phyloP scores from a whole-genome alignment of 2,329 filamentous ascomycete species.

The Aspergillus amoenus region DNA sequence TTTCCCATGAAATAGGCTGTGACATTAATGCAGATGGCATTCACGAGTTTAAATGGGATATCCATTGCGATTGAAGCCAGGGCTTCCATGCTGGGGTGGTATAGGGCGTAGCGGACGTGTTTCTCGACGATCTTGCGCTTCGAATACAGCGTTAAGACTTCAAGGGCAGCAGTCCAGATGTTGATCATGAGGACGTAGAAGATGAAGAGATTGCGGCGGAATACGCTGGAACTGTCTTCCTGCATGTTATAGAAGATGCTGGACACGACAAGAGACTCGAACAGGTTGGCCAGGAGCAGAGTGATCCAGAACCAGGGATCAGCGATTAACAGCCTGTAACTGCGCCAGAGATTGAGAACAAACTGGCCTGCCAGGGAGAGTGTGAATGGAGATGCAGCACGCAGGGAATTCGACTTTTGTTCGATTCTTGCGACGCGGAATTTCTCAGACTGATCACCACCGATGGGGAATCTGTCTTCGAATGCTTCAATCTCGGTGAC shows the following conservation, averaged over 20 bases:
- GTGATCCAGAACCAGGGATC: too few relatives aligned
- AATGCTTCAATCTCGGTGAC: slow-evolving; percentile 47
- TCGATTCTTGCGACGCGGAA: slow-evolving; percentile 45
- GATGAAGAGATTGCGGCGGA: too few relatives aligned
- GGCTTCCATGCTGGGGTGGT: slow-evolving; percentile 85
- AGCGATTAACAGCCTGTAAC: too few relatives aligned
- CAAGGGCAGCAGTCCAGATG: slow-evolving; percentile 15
- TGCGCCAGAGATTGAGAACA: too few relatives aligned
- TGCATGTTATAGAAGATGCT: too few relatives aligned
- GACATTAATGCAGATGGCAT: slow-evolving; percentile 70
- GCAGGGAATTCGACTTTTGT: slow-evolving; percentile 33
- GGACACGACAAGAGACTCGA: too few relatives aligned
- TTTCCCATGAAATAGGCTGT: slow-evolving; percentile 85
- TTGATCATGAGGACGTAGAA: neutral
- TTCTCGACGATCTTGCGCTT: slow-evolving; percentile 93
- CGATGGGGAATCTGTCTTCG: slow-evolving; percentile 43
- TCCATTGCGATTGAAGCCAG: slow-evolving; percentile 82
- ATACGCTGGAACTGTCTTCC: too few relatives aligned
- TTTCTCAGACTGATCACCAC: slow-evolving; percentile 38
- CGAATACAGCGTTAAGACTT: slow-evolving; percentile 79
- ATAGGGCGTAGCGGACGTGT: slow-evolving; percentile 82
- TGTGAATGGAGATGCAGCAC: too few relatives aligned
- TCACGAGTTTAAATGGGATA: slow-evolving; percentile 75
- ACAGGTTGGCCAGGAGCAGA: too few relatives aligned
- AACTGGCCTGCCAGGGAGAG: too few relatives aligned